phyloP scores from a whole-genome alignment of 2,329 filamentous ascomycete genomes.

The Aspergillus neoniger region DNA sequence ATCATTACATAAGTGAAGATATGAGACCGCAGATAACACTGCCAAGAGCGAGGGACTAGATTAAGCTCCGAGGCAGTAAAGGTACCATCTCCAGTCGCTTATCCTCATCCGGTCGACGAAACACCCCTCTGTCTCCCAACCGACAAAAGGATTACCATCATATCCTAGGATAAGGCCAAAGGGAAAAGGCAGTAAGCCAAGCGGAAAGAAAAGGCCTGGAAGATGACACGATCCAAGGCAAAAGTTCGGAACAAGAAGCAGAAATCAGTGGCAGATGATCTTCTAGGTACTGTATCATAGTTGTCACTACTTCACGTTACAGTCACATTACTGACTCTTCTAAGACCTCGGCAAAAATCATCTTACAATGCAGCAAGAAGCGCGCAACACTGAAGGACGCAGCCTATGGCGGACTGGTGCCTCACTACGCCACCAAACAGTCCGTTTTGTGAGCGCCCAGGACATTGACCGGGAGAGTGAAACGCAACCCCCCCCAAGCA shows the following conservation, averaged over 20 bases:
- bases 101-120: not conserved
- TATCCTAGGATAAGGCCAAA: no score
- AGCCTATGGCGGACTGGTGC: slow-evolving; percentile 50
- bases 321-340: slow-evolving; percentile 13
- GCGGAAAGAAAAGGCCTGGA: not conserved
- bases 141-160: no score
- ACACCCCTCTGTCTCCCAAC: no score
- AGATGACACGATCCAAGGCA: slow-evolving; percentile 24
- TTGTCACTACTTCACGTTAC: not conserved
- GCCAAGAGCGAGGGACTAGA: not conserved
- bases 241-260: slow-evolving; percentile 17
- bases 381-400: slow-evolving; percentile 58
- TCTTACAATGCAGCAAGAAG: slow-evolving; percentile 59
- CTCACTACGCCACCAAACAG: slow-evolving; percentile 57
- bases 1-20: not conserved
- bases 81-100: no score
- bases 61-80: not conserved
- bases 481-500: slow-evolving; percentile 19
- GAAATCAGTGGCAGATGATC: slow-evolving; percentile 1
- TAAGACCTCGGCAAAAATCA: slow-evolving; percentile 24
- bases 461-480: slow-evolving; percentile 37
- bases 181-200: not conserved
- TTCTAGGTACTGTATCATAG: slow-evolving; percentile 4
- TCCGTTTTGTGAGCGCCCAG: slow-evolving; percentile 64
- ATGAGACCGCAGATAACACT: not conserved